Percentiles rank a stretch among this genome's conserved stretches.
phyloP scores from a whole-genome alignment of 2,329 filamentous ascomycete species.

The Paecilomyces niveus region DNA sequence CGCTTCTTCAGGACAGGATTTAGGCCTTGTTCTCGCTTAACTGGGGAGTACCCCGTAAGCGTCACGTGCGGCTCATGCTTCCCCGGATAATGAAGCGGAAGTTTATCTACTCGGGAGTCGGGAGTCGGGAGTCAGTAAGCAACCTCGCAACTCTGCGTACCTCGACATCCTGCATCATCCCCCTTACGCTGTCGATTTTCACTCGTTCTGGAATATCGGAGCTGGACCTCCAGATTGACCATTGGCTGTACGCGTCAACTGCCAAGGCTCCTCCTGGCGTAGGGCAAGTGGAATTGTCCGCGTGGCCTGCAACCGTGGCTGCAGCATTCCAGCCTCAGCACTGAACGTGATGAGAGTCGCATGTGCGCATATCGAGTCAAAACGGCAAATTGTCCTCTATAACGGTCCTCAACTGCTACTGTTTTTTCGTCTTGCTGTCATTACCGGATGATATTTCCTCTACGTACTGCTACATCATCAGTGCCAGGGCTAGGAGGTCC shows the following conservation, averaged over 20 bases:
- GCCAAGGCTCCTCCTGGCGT: neutral
- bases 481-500: neutral
- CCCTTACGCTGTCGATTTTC: neutral
- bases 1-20: neutral
- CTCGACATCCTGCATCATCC: neutral
- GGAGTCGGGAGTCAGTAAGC: neutral
- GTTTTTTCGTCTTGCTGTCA: neutral
- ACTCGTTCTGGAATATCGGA: neutral
- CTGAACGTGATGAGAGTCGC: neutral
- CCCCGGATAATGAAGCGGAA: neutral
- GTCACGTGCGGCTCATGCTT: neutral
- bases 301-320: conserved; percentile 1
- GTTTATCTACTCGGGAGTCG: neutral
- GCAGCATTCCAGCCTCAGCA: neutral
- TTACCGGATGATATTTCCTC: neutral
- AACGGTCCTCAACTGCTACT: neutral
- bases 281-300: neutral
- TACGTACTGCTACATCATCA: neutral
- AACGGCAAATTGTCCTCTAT: neutral
- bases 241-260: neutral
- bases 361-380: neutral
- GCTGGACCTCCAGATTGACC: neutral
- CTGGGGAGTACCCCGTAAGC: neutral
- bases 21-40: neutral
- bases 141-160: neutral